Conservation (phyloP, 345 rosid genomes). For the Luvunga scandens region DNA sequence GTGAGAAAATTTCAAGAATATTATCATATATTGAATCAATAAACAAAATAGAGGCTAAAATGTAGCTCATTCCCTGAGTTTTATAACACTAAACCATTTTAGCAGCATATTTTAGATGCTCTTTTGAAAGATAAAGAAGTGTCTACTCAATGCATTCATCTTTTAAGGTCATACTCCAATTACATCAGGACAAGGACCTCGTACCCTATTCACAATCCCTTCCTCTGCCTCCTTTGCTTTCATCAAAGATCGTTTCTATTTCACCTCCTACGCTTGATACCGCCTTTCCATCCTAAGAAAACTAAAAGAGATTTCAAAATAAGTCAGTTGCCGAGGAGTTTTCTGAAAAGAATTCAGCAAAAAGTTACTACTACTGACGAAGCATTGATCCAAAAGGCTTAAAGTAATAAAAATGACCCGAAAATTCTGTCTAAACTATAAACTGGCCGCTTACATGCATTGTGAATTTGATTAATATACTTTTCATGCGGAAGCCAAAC, state of each 20-base stretch:
- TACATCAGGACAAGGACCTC: slow-evolving; percentile 14
- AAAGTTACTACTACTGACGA: no score
- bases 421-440: no score
- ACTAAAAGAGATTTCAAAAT: neutral
- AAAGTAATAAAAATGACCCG: no score
- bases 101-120: no score
- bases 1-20: neutral
- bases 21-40: neutral
- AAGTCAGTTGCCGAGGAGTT: neutral
- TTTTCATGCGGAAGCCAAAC: no score
- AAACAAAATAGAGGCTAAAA: neutral
- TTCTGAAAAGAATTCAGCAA: no score
- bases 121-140: neutral
- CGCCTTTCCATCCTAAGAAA: slow-evolving; percentile 82
- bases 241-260: slow-evolving; percentile 62
- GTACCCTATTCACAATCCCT: slow-evolving; percentile 67
- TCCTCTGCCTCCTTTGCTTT: slow-evolving; percentile 81
- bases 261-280: slow-evolving; percentile 86
- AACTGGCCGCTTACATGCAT: no score
- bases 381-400: no score
- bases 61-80: neutral
- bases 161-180: neutral
- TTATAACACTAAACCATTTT: neutral
- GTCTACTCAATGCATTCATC: neutral
- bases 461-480: no score